Percentiles rank a stretch among this genome's conserved stretches.
Conservation (phyloP, 495 filamentous ascomycete genomes). For the Penicillium angulare region DNA sequence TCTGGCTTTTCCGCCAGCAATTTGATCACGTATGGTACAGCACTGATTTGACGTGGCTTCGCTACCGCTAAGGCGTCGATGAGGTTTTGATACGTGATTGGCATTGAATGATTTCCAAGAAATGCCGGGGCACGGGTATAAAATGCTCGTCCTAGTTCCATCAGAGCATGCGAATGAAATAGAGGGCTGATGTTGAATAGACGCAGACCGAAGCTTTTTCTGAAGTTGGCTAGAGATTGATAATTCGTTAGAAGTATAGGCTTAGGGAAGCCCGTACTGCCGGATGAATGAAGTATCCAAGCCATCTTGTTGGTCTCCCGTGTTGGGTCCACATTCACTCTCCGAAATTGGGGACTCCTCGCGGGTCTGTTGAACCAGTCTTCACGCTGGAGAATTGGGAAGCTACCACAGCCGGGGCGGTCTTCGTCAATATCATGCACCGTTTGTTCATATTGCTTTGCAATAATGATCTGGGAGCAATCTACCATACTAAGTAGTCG, state of each 20-base stretch:
- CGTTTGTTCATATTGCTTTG: slow-evolving; percentile 13
- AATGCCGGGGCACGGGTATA: slow-evolving; percentile 44
- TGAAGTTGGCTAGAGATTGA: slow-evolving; percentile 37
- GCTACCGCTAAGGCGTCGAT: slow-evolving; percentile 44
- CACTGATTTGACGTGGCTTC: slow-evolving; percentile 49
- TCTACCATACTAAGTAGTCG: slow-evolving; percentile 46
- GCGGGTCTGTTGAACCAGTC: slow-evolving; percentile 21
- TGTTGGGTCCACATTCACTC: slow-evolving; percentile 8
- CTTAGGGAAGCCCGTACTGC: slow-evolving; percentile 60
- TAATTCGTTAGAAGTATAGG: slow-evolving; percentile 42
- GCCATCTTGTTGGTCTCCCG: slow-evolving; percentile 37
- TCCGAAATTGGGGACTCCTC: slow-evolving; percentile 9
- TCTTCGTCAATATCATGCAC: slow-evolving; percentile 17
- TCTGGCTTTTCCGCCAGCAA: slow-evolving; percentile 46
- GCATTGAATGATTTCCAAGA: slow-evolving; percentile 49
- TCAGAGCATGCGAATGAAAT: slow-evolving; percentile 51
- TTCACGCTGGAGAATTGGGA: slow-evolving; percentile 10
- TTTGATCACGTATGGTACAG: slow-evolving; percentile 56
- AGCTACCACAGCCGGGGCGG: slow-evolving; percentile 10
- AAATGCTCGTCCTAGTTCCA: slow-evolving; percentile 45
- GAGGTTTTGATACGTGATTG: slow-evolving; percentile 52
- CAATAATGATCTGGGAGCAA: slow-evolving; percentile 38
- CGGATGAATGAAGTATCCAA: slow-evolving; percentile 57
- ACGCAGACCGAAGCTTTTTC: slow-evolving; percentile 27
- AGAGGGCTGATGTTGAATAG: slow-evolving; percentile 54